Conservation (phyloP, 108 stramenopile genomes). For the Schizochytrium sp. region DNA sequence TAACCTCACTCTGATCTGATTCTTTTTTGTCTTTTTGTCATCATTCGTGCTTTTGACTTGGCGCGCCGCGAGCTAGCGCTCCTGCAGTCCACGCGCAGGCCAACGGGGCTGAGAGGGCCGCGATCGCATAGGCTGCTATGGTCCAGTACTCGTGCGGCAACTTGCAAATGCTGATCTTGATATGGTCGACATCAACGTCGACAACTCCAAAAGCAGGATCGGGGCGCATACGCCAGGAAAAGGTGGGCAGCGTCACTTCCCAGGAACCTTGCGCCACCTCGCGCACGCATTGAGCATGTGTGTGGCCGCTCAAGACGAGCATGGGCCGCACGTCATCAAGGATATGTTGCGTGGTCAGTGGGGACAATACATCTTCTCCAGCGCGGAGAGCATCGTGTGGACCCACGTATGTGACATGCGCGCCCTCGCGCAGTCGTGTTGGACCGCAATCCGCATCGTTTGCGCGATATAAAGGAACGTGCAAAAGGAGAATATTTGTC, state of each 20-base stretch:
- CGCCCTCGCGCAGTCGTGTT: neutral
- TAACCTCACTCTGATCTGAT: neutral
- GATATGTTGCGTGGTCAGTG: neutral
- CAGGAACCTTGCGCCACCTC: neutral
- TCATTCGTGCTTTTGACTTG: neutral
- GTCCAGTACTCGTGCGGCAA: neutral
- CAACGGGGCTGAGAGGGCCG: neutral
- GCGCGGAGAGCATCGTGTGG: neutral
- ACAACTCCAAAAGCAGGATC: neutral
- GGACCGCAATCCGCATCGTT: neutral
- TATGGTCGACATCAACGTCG: neutral
- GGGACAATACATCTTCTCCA: neutral
- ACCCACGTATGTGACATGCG: neutral
- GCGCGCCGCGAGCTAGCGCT: no score
- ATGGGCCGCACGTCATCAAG: neutral
- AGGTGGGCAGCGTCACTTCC: neutral
- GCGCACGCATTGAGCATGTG: neutral
- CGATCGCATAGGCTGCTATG: neutral
- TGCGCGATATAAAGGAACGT: neutral
- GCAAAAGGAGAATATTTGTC: neutral
- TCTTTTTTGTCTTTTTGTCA: neutral
- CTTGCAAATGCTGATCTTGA: neutral
- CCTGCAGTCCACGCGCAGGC: no score
- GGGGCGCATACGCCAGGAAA: neutral
- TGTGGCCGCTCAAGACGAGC: neutral